Evolutionary conservation across 2,329 filamentous ascomycete genomes (phyloP).

Genomic region (Calonectria henricotiae): DNA sequence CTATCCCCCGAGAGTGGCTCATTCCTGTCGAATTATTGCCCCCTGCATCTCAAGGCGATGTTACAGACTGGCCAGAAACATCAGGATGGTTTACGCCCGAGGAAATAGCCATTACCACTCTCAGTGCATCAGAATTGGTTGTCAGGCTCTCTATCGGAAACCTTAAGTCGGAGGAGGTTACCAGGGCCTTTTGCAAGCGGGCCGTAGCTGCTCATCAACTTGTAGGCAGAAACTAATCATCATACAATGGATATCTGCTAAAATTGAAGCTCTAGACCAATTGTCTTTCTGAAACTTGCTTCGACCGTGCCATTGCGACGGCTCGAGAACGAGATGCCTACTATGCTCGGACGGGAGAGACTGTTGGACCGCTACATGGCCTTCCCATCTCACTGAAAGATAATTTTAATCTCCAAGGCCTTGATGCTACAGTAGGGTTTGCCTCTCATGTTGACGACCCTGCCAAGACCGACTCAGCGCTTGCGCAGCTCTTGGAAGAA

Average conservation of each 20-base stretch:
- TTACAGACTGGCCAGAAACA: conserved; percentile 69
- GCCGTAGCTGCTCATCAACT: conserved; percentile 71
- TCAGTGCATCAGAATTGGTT: conserved; percentile 60
- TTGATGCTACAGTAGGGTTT: conserved; percentile 77
- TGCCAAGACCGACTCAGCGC: conserved; percentile 61
- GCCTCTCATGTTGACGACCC: conserved; percentile 74
- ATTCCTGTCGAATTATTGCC: conserved; percentile 71
- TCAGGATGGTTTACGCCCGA: conserved; percentile 73
- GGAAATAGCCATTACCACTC: conserved; percentile 66
- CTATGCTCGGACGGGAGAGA: conserved; percentile 63
- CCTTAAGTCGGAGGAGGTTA: conserved; percentile 61
- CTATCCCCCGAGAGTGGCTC: conserved; percentile 73
- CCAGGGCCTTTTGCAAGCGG: conserved; percentile 70
- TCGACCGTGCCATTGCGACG: conserved; percentile 67
- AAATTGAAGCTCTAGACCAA: conserved; percentile 57
- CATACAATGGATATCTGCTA: not conserved
- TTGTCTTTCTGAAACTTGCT: conserved; percentile 70
- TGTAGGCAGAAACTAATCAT: conserved; percentile 2
- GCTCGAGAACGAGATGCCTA: conserved; percentile 69
- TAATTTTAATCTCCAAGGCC: conserved; percentile 76
- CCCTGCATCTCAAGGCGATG: conserved; percentile 65
- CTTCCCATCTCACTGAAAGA: conserved; percentile 80
- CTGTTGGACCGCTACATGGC: conserved; percentile 76
- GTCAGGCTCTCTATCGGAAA: conserved; percentile 55
- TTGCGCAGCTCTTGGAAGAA: conserved; percentile 62